Conservation (phyloP, 148 eudicot genomes). For the Cornus florida region DNA sequence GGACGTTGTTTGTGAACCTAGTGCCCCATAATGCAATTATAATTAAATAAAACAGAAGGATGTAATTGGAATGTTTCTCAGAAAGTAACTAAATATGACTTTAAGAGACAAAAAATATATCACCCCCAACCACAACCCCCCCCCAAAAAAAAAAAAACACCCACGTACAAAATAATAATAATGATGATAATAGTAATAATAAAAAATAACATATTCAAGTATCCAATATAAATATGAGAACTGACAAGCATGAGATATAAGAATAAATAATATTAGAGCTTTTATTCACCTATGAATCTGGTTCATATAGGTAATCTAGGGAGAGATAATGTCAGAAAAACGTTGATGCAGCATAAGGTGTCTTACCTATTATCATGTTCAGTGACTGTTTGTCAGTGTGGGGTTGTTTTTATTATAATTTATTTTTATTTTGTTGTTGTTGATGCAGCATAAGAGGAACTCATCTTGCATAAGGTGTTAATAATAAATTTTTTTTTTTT, state of each 20-base stretch:
- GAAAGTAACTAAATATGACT: neutral
- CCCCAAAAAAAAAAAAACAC: too few species aligned
- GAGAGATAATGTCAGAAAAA: neutral
- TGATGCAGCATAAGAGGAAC: neutral
- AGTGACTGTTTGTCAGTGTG: too few species aligned
- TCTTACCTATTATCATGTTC: too few species aligned
- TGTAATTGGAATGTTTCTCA: neutral
- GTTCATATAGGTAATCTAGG: neutral
- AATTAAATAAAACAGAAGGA: slow-evolving; percentile 2
- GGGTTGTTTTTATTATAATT: too few species aligned
- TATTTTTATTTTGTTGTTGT: too few species aligned
- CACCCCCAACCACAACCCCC: too few species aligned
- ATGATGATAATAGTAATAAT: too few species aligned
- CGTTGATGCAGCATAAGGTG: neutral
- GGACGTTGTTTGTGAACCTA: slow-evolving; percentile 95
- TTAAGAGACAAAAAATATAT: neutral
- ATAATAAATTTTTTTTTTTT: too few species aligned
- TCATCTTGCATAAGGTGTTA: neutral
- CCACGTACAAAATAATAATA: too few species aligned
- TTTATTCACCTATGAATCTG: neutral
- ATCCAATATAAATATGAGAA: too few species aligned
- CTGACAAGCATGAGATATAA: neutral
- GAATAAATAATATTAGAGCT: neutral
- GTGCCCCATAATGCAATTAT: slow-evolving; percentile 17
- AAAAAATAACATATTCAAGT: neutral